phyloP scores from a whole-genome alignment of 2,329 filamentous ascomycete genomes.

The Drechslera avenae region DNA sequence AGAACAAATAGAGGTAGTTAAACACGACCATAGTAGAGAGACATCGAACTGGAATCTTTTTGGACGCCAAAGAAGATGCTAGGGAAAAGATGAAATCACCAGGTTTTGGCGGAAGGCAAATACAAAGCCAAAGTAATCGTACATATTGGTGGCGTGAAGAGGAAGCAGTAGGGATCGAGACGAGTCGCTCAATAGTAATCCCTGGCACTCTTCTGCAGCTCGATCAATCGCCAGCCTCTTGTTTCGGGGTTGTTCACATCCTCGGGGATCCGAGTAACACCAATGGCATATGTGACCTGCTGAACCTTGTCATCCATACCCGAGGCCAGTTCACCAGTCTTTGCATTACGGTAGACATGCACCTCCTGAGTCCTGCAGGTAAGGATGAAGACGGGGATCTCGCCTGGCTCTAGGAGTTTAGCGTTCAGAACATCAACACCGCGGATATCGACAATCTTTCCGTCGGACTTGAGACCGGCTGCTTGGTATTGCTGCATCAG shows the following conservation, averaged over 20 bases:
- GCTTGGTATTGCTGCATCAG: constrained; percentile 94
- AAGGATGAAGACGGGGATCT: constrained; percentile 94
- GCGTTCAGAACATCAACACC: constrained; percentile 87
- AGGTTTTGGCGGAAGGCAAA: constrained; percentile 25
- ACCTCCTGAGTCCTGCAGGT: constrained; percentile 97
- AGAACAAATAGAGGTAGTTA: constrained; percentile 11
- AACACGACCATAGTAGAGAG: constrained; percentile 1
- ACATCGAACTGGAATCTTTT: constrained; percentile 21
- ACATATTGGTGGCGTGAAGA: constrained; percentile 17
- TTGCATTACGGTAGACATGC: constrained; percentile 92
- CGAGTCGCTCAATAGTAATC: constrained; percentile 71
- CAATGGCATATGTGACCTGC: constrained; percentile 96
- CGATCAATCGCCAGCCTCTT: constrained; percentile 93
- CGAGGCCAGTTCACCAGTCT: constrained; percentile 85
- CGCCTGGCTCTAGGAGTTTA: constrained; percentile 80
- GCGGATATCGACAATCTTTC: constrained; percentile 91
- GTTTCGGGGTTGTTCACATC: constrained; percentile 98
- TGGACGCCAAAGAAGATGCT: constrained; percentile 33
- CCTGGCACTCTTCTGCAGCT: constrained; percentile 96
- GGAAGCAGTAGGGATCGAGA: background rate
- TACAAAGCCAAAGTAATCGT: constrained; percentile 23
- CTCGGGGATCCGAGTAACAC: constrained; percentile 89
- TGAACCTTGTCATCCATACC: constrained; percentile 99
- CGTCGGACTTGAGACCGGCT: constrained; percentile 90
- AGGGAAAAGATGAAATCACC: too few relatives aligned